Base-by-base conservation (phyloP, 805 yeast genomes). In the Kazachstania africana region DNA sequence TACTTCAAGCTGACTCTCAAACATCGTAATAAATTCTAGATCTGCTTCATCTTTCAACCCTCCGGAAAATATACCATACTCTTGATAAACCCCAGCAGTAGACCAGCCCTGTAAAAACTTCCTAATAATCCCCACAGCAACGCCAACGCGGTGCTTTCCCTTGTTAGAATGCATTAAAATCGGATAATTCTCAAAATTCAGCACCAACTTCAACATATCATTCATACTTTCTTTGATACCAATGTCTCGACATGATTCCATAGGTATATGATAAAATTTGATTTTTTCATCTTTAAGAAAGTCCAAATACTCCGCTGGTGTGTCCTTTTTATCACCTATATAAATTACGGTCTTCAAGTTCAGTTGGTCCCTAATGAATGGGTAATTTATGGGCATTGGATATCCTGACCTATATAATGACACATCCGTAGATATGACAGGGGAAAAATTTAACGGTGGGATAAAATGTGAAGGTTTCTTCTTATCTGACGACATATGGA, bases 81-180 rank as follows among this genome's bases (percentile, higher is more conserved):
- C 98, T 52, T 85, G 95, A 55, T 84, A 91, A 5, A 84, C 78
- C 2, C 95, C 94, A 32, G 94, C 77, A 45, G 83, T 65, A 36
- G 91, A 75, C 98, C 98, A 88, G 2, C 93, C 93, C 55, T 85
- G 95, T 28, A 85, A 59, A 32, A 79, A 53, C 49, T 83, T 84
- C 29, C 98, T 61, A 68, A 88, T 75, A 19, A 84, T 66, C 0
- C 95, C 98, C n/a, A 87, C 93, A 26, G 87, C 63, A 1, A 91
- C 87, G 0, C 97, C 97, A 3, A 84, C 87, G 26, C 98, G 59
- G 53, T 88, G 98, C 54, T 91, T 91, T n/a, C 98, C 98, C 60
- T 88, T 88, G 55, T 91, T 84, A 3, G 95, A 84, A 53, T 91
- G 97, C 9, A 88, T 70, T 35, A 88, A 62, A 9, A 88, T 73